phyloP scores from a whole-genome alignment of 2,329 filamentous ascomycete genomes.

The Fonsecaea pugnacius region DNA sequence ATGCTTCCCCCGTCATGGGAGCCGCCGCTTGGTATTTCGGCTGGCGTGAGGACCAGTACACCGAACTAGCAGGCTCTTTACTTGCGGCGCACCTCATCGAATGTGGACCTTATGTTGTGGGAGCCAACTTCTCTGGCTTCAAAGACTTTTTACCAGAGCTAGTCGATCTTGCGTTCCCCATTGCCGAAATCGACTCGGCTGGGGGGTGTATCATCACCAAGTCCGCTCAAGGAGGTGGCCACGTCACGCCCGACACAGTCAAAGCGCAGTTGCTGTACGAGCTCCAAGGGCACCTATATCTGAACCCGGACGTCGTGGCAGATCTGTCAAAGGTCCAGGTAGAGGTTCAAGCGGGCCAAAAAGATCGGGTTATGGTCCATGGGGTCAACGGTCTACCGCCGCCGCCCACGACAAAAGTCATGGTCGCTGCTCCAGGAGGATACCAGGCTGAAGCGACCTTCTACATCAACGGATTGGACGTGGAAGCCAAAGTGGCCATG shows the following conservation, averaged over 20 bases:
- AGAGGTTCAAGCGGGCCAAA: slow-evolving; percentile 42
- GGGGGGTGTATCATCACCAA: slow-evolving; percentile 56
- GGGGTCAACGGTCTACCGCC: slow-evolving; percentile 50
- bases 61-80: slow-evolving; percentile 32
- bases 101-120: slow-evolving; percentile 37
- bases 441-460: slow-evolving; percentile 52
- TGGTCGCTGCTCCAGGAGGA: slow-evolving; percentile 54
- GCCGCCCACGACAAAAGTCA: slow-evolving; percentile 57
- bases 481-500: slow-evolving; percentile 47
- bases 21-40: slow-evolving; percentile 34
- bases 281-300: slow-evolving; percentile 53
- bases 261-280: slow-evolving; percentile 56
- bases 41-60: slow-evolving; percentile 26
- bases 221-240: slow-evolving; percentile 48
- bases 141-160: slow-evolving; percentile 50
- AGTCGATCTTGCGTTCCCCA: slow-evolving; percentile 46
- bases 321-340: slow-evolving; percentile 43
- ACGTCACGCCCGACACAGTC: slow-evolving; percentile 46
- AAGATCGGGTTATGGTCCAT: slow-evolving; percentile 45
- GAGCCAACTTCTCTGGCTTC: slow-evolving; percentile 37
- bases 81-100: slow-evolving; percentile 44
- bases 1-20: slow-evolving; percentile 38
- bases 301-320: slow-evolving; percentile 54
- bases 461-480: slow-evolving; percentile 54
- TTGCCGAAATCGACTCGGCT: slow-evolving; percentile 53